A percentile compares a stretch with the other conserved stretches of the same genome.
Conservation (phyloP, 345 rosid species). For the Chamaenerion angustifolium region DNA sequence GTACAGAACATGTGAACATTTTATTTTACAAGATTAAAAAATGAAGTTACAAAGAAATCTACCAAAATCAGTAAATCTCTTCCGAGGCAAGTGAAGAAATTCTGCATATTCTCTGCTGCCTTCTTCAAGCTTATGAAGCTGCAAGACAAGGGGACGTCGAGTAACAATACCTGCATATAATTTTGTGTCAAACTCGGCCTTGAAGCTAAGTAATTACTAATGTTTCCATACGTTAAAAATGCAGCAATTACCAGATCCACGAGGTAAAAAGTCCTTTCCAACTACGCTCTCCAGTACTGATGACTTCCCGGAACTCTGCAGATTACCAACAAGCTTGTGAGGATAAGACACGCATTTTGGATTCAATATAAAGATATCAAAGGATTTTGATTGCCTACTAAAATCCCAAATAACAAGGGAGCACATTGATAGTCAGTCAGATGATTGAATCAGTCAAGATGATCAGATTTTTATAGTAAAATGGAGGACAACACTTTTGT, state of each 20-base stretch:
- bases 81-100: conserved; percentile 86
- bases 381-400: background rate
- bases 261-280: conserved; percentile 97
- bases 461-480: too few species aligned
- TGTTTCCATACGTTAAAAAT: background rate
- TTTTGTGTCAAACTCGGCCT: conserved; percentile 2
- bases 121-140: conserved; percentile 91
- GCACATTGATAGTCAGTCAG: background rate
- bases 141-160: conserved; percentile 88
- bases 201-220: background rate
- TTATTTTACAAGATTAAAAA: background rate
- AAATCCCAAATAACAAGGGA: background rate
- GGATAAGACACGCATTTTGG: background rate
- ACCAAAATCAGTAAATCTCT: conserved; percentile 84
- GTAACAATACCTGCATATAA: conserved; percentile 75
- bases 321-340: conserved; percentile 1
- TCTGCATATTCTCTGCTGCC: conserved; percentile 93
- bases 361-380: background rate
- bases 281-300: conserved; percentile 96
- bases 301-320: conserved; percentile 97
- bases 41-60: conserved; percentile 4
- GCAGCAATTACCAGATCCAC: conserved; percentile 75
- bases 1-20: background rate
- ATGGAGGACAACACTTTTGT: too few species aligned
- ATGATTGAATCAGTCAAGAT: background rate